Percentiles rank a stretch among this genome's conserved stretches.
Evolutionary conservation across 805 yeast genomes (phyloP).

Genomic region (Candida sithepensis): DNA sequence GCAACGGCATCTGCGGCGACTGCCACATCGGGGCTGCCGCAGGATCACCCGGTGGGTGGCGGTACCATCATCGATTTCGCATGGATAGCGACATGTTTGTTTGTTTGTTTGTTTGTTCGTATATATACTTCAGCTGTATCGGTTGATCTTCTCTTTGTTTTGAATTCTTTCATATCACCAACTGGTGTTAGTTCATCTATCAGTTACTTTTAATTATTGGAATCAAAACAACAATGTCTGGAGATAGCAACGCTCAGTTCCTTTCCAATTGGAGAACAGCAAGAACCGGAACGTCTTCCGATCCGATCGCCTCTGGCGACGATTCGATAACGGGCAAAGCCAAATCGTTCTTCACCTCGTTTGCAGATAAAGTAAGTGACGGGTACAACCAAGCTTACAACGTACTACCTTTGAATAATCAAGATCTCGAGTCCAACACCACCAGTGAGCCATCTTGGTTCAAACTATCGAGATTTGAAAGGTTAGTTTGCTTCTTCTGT

Average conservation of each 20-base stretch:
- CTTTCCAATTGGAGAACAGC: conserved; percentile 28
- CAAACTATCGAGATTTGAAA: conserved; percentile 69
- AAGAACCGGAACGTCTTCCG: conserved; percentile 11
- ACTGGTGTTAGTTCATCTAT: too few species aligned
- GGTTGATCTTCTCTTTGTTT: too few species aligned
- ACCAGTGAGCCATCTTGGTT: conserved; percentile 76
- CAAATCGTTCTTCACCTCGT: conserved; percentile 16
- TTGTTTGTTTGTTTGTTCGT: too few species aligned
- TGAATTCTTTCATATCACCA: too few species aligned
- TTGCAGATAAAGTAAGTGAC: conserved; percentile 22
- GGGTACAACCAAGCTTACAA: conserved; percentile 54
- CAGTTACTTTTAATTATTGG: too few species aligned
- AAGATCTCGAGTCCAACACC: conserved; percentile 41
- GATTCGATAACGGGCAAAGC: conserved; percentile 18
- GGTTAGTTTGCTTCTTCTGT: conserved; percentile 71
- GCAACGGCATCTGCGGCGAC: too few species aligned
- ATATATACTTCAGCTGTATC: too few species aligned
- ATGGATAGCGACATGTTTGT: too few species aligned
- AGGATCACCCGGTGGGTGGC: too few species aligned
- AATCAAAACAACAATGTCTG: too few species aligned
- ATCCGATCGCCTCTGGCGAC: conserved; percentile 5
- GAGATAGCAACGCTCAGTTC: conserved; percentile 18
- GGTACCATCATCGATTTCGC: too few species aligned
- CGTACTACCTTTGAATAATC: conserved; percentile 60
- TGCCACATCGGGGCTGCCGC: too few species aligned